These are phyloP conservation scores for Quercus dentata DNA, from an alignment of 306 rosid genomes.

Conservation along the genomic window DNA sequence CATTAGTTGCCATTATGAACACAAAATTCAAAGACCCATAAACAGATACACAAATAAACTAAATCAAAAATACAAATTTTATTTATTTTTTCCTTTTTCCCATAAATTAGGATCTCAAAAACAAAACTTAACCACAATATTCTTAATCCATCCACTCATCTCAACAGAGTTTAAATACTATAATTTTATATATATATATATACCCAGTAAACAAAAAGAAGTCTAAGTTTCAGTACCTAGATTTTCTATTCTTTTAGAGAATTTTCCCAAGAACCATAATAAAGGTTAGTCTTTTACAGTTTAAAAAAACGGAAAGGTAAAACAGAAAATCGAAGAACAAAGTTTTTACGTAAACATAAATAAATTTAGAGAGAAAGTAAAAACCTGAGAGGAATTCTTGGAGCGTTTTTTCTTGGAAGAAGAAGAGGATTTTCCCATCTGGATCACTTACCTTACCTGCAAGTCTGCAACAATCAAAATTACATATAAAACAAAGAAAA, in stretches of 20 bases:
- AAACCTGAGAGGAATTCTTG: constrained; percentile 66
- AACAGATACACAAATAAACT: neutral
- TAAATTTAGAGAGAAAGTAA: neutral
- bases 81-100: neutral
- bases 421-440: constrained; percentile 78
- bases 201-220: neutral
- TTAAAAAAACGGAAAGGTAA: neutral
- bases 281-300: neutral
- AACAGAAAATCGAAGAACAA: constrained; percentile 12
- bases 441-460: constrained; percentile 37
- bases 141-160: neutral
- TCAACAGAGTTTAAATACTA: neutral
- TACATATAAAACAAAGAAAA: constrained; percentile 13
- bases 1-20: constrained; percentile 2
- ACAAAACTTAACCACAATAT: neutral
- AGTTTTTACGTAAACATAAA: neutral
- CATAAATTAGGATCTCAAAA: neutral
- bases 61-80: constrained; percentile 4
- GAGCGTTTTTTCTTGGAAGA: constrained; percentile 61
- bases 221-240: neutral
- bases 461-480: constrained; percentile 51
- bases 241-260: neutral
- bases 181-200: neutral
- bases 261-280: neutral
- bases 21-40: constrained; percentile 10